Percentiles rank a stretch among this genome's conserved stretches.
Conservation (phyloP, 2,329 filamentous ascomycete genomes). For the Shiraia sp. region DNA sequence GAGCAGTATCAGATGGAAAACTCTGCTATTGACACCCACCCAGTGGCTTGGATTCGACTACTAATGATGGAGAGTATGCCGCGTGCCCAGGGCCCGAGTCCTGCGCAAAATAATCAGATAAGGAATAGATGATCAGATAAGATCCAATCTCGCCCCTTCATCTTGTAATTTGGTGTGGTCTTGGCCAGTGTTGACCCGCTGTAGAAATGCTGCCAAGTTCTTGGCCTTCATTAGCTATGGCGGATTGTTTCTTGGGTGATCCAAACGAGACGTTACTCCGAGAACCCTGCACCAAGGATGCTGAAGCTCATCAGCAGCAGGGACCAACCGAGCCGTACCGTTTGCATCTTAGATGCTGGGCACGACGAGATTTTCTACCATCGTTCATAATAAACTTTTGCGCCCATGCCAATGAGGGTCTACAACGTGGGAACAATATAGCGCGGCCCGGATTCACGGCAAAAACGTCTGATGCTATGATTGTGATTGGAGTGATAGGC, state of each 20-base stretch:
- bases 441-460: too few species aligned
- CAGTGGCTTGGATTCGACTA: conserved; percentile 26
- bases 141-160: conserved; percentile 22
- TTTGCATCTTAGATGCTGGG: background rate
- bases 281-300: conserved; percentile 6
- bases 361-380: background rate
- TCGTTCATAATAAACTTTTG: background rate
- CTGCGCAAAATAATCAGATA: conserved; percentile 35
- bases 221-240: conserved; percentile 16
- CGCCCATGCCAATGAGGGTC: background rate
- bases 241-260: conserved; percentile 6
- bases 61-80: conserved; percentile 15
- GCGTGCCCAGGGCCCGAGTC: conserved; percentile 17
- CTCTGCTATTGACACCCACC: conserved; percentile 21
- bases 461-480: too few species aligned
- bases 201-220: conserved; percentile 14
- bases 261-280: conserved; percentile 15
- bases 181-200: conserved; percentile 10
- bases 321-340: conserved; percentile 2
- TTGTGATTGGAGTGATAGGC: too few species aligned
- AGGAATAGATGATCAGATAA: conserved; percentile 38
- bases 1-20: conserved; percentile 18
- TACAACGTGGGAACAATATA: too few species aligned
- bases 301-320: conserved; percentile 3
- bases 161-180: conserved; percentile 4